These are phyloP conservation scores for Tilletiaria anomala DNA, from an alignment of 1,284 basidiomycete species.

Conservation along the genomic window DNA sequence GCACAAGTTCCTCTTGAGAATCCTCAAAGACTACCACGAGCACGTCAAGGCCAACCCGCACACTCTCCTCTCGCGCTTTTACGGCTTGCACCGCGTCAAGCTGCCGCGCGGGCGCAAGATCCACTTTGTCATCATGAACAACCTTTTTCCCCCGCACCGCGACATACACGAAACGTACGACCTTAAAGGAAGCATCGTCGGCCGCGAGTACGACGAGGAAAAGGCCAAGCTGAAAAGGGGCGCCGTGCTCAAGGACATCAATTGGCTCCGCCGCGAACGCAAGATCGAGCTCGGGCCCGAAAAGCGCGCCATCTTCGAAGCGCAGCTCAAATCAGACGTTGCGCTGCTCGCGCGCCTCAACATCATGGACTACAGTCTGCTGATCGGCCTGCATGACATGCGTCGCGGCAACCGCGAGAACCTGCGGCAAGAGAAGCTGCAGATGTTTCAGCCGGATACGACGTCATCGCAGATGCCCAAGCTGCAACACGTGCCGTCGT, in stretches of 20 bases:
- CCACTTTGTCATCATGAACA: conserved; percentile 99
- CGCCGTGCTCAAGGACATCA: conserved; percentile 85
- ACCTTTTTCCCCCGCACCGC: conserved; percentile 90
- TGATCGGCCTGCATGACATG: conserved; percentile 89
- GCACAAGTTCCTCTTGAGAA: conserved; percentile 77
- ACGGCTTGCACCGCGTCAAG: conserved; percentile 92
- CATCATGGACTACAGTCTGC: conserved; percentile 93
- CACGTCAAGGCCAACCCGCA: conserved; percentile 85
- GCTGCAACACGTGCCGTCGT: no score
- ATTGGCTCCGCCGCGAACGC: conserved; percentile 75
- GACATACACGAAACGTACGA: conserved; percentile 98
- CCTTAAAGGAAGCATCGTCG: conserved; percentile 78
- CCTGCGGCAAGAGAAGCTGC: conserved; percentile 70
- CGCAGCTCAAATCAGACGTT: conserved; percentile 73
- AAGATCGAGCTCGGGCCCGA: conserved; percentile 79
- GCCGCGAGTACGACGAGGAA: conserved; percentile 74
- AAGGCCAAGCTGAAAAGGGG: conserved; percentile 63
- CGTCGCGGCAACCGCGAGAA: conserved; percentile 78
- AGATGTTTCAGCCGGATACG: conserved; percentile 64
- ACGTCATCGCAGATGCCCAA: no score
- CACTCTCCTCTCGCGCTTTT: conserved; percentile 82
- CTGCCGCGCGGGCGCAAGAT: conserved; percentile 85
- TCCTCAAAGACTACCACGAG: conserved; percentile 70
- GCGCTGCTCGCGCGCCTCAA: conserved; percentile 65
- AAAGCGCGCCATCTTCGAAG: conserved; percentile 74